Evolutionary conservation across 2,329 filamentous ascomycete species (phyloP).

Genomic region (Neopestalotiopsis clavispora): DNA sequence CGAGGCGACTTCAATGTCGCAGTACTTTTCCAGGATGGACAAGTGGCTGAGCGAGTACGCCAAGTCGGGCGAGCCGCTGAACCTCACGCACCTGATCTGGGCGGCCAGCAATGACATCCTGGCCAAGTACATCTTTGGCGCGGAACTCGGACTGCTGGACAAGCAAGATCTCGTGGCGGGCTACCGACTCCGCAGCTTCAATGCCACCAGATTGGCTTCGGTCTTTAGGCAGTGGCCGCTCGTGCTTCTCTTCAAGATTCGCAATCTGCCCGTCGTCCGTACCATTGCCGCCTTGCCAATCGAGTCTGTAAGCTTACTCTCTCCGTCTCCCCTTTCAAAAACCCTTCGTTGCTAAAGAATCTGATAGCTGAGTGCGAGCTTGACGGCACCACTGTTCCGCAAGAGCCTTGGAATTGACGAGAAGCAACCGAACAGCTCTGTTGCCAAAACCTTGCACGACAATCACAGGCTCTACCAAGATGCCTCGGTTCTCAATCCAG

Average conservation of each 20-base stretch:
- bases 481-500: conserved; percentile 1
- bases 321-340: not conserved
- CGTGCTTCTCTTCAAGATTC: conserved; percentile 6
- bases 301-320: not conserved
- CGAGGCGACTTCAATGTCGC: not conserved
- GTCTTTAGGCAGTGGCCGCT: conserved; percentile 6
- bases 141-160: conserved; percentile 3
- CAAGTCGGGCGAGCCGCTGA: conserved; percentile 9
- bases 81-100: conserved; percentile 12
- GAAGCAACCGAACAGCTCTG: not conserved
- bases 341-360: not conserved
- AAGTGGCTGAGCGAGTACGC: not conserved
- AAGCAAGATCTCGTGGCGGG: not conserved
- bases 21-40: conserved; percentile 3
- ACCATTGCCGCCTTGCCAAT: not conserved
- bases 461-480: not conserved
- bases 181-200: not conserved
- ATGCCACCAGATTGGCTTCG: conserved; percentile 6
- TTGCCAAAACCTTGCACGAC: not conserved
- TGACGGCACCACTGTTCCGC: not conserved
- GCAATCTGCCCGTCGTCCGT: not conserved
- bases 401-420: not conserved
- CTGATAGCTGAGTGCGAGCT: not conserved
- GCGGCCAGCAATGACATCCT: conserved; percentile 9
- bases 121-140: conserved; percentile 13